Evolutionary conservation across 2,329 filamentous ascomycete species (phyloP), one percentile per base, ranked within the genome.

Genomic region (Fusarium sp.): DNA sequence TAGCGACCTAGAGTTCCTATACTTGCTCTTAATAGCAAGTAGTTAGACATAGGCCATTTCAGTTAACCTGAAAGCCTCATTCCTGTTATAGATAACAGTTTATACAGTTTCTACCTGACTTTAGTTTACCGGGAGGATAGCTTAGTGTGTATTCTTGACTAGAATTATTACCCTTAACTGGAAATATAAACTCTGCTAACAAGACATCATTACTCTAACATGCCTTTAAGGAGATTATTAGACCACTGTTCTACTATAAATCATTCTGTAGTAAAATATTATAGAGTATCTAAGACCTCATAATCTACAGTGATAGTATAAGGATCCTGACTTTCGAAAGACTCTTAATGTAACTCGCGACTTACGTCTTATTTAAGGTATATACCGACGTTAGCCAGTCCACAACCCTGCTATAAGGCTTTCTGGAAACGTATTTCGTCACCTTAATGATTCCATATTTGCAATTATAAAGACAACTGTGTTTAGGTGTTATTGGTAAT

Each of bases 221-320:
- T 0, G 23, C 42, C 42, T 18, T 45, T 4, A 2, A 14, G 5
- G 23, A 27, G 4, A 45, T 45, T 19, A 19, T 27, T 0, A 45
- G 7, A 14, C 7, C 23, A 4, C 42, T 23, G 11, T 25, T 27
- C 4, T 11, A 19, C 18, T 45, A 45, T 11, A 9, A 7, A 1
- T 9, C 1, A 4, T 44, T 19, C 4, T 5, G 9, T 10, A 19
- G 0, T 1, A 0, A 12, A 3, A 23, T 45, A 0, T 23, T 11
- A 27, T 18, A 45, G 18, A 19, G 5, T 2, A 45, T 45, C 18
- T 3, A 19, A 8, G 23, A 19, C 0, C 42, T 27, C 27, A 8
- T 45, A 45, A 14, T 45, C 5, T 21, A 27, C 8, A 11, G 23
- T 0, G 42, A 45, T 45, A 7, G 0, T 19, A 27, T 27, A 8